phyloP scores from a whole-genome alignment of 192 early-diverging fungal genomes.

The Umbelopsis sp. region DNA sequence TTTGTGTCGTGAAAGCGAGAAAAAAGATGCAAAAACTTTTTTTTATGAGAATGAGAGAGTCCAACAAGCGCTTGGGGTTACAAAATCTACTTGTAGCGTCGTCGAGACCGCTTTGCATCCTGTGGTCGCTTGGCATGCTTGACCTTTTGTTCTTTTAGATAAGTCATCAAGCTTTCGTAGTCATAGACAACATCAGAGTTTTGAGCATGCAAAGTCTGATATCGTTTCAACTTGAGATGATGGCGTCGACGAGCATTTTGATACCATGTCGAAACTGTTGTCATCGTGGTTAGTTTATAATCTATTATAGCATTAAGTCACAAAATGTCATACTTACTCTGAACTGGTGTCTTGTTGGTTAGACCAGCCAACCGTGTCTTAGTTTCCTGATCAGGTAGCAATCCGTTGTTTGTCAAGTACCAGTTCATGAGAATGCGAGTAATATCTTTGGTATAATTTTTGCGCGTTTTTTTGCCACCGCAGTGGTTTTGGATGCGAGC shows the following conservation, averaged over 20 bases:
- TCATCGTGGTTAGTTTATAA: background rate
- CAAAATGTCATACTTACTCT: slow-evolving; percentile 23
- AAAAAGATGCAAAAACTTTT: background rate
- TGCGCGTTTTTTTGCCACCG: slow-evolving; percentile 25
- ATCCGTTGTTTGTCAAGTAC: slow-evolving; percentile 29
- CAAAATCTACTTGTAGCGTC: slow-evolving; percentile 6
- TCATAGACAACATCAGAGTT: slow-evolving; percentile 26
- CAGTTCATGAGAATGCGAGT: slow-evolving; percentile 32
- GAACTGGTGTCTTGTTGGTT: slow-evolving; percentile 26
- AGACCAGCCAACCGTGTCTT: slow-evolving; percentile 23
- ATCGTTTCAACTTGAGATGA: slow-evolving; percentile 24
- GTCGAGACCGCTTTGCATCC: slow-evolving; percentile 3
- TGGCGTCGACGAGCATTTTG: slow-evolving; percentile 37
- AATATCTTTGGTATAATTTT: slow-evolving; percentile 30
- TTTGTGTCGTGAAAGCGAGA: background rate
- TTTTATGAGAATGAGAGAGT: background rate
- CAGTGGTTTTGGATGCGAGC: background rate
- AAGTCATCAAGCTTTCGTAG: slow-evolving; percentile 26
- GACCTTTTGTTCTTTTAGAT: slow-evolving; percentile 18
- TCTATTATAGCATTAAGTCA: background rate
- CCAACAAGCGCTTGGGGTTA: background rate
- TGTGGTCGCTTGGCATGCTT: slow-evolving; percentile 2
- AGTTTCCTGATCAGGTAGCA: slow-evolving; percentile 25
- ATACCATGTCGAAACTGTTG: slow-evolving; percentile 31
- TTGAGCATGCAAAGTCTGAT: background rate